These are phyloP conservation scores for Phytophthora boehmeriae DNA, from an alignment of 352 stramenopile species.

Conservation along the genomic window DNA sequence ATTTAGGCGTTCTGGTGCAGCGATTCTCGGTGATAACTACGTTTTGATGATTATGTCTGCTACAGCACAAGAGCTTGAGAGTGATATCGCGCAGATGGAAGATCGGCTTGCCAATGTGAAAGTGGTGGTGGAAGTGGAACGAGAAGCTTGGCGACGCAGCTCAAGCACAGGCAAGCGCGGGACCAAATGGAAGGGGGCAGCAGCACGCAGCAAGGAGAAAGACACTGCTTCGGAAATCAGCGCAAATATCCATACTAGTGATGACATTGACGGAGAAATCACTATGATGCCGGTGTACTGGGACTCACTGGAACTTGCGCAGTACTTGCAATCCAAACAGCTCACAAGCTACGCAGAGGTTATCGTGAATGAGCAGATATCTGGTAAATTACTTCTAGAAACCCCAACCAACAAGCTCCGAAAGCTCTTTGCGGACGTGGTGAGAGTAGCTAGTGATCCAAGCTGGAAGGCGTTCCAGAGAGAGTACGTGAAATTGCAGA, in stretches of 20 bases:
- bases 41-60: conserved; percentile 34
- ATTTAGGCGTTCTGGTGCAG: not conserved
- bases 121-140: conserved; percentile 56
- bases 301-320: conserved; percentile 65
- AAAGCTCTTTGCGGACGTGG: conserved; percentile 43
- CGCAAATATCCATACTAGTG: conserved; percentile 10
- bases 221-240: conserved; percentile 3
- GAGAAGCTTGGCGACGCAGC: conserved; percentile 56
- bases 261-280: conserved; percentile 11
- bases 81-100: conserved; percentile 68
- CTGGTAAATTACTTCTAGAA: conserved; percentile 58
- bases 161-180: conserved; percentile 53
- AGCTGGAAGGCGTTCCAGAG: conserved; percentile 59
- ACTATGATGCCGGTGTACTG: conserved; percentile 54
- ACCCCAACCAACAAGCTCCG: conserved; percentile 48
- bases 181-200: conserved; percentile 65
- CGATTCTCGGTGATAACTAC: not conserved
- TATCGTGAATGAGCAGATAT: conserved; percentile 67
- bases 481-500: conserved; percentile 46
- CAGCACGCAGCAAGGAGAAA: conserved; percentile 15
- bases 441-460: conserved; percentile 35
- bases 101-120: conserved; percentile 59
- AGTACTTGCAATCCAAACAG: conserved; percentile 54
- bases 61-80: conserved; percentile 52
- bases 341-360: conserved; percentile 55